Evolutionary conservation across 192 early-diverging fungal genomes (phyloP).

Genomic region (Linnemannia schmuckeri): DNA sequence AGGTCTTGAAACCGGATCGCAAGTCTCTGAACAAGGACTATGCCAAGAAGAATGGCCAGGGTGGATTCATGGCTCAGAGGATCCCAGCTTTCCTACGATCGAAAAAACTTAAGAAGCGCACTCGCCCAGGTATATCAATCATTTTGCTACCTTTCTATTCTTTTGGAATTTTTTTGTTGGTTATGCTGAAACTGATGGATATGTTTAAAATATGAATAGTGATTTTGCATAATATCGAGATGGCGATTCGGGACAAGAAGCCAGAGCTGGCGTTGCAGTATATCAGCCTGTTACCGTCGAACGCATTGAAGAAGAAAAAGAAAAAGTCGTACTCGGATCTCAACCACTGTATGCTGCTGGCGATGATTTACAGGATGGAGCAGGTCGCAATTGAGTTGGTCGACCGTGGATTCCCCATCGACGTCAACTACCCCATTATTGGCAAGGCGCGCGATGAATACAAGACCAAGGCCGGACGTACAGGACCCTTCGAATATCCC

Average conservation of each 20-base stretch:
- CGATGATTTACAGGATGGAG: constrained; percentile 59
- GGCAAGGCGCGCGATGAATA: constrained; percentile 49
- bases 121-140: constrained; percentile 33
- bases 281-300: constrained; percentile 47
- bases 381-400: constrained; percentile 56
- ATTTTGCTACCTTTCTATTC: background rate
- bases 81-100: constrained; percentile 48
- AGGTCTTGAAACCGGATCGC: constrained; percentile 46
- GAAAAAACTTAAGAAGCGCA: constrained; percentile 51
- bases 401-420: constrained; percentile 57
- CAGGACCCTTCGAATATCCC: constrained; percentile 57
- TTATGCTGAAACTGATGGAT: background rate
- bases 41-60: constrained; percentile 32
- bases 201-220: constrained; percentile 6
- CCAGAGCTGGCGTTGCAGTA: constrained; percentile 53
- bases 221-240: constrained; percentile 56
- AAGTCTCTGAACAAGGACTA: constrained; percentile 47
- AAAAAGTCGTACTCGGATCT: constrained; percentile 53
- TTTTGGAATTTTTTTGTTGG: background rate
- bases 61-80: constrained; percentile 52
- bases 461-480: constrained; percentile 47
- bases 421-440: constrained; percentile 59
- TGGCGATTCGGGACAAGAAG: constrained; percentile 59
- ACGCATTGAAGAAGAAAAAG: constrained; percentile 60
- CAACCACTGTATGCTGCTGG: constrained; percentile 58